A percentile compares a stretch with the other conserved stretches of the same genome.
Conservation (phyloP, 2,329 filamentous ascomycete species). For the Colletotrichum salicis region DNA sequence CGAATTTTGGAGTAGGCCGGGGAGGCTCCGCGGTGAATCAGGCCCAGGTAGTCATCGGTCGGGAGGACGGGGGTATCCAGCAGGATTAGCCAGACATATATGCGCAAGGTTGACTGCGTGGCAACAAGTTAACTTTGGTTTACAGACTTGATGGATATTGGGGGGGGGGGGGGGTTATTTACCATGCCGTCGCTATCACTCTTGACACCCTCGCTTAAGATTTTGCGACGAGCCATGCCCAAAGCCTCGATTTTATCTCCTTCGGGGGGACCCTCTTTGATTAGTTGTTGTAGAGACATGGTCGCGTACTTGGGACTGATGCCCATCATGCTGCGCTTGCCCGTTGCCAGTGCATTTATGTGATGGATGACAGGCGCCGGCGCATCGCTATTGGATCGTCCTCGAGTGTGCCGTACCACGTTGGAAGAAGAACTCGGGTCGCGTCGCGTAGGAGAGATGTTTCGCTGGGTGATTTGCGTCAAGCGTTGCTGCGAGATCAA, state of each 20-base stretch:
- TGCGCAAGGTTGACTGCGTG: constrained; percentile 83
- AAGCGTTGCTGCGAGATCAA: constrained; percentile 73
- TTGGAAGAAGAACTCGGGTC: constrained; percentile 37
- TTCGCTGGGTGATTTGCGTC: constrained; percentile 57
- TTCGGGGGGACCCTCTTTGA: constrained; percentile 82
- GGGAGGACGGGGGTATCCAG: constrained; percentile 86
- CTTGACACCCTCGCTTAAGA: constrained; percentile 80
- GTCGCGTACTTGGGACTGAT: constrained; percentile 58
- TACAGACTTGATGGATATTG: background rate
- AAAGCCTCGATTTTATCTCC: constrained; percentile 72
- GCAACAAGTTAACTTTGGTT: background rate
- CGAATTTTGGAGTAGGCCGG: constrained; percentile 97
- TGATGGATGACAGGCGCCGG: constrained; percentile 52
- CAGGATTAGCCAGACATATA: constrained; percentile 96
- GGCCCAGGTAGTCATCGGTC: constrained; percentile 87
- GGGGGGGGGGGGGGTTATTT: background rate
- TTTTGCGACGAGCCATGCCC: constrained; percentile 77
- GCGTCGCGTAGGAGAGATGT: constrained; percentile 33
- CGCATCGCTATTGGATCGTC: constrained; percentile 79
- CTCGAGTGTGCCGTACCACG: constrained; percentile 62
- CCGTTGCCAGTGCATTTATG: constrained; percentile 48
- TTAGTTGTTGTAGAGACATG: constrained; percentile 76
- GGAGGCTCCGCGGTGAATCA: constrained; percentile 92
- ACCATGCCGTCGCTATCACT: constrained; percentile 86
- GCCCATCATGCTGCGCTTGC: constrained; percentile 47